These are phyloP conservation scores for Lablab purpureus DNA, from an alignment of 306 rosid species.

Conservation along the genomic window DNA sequence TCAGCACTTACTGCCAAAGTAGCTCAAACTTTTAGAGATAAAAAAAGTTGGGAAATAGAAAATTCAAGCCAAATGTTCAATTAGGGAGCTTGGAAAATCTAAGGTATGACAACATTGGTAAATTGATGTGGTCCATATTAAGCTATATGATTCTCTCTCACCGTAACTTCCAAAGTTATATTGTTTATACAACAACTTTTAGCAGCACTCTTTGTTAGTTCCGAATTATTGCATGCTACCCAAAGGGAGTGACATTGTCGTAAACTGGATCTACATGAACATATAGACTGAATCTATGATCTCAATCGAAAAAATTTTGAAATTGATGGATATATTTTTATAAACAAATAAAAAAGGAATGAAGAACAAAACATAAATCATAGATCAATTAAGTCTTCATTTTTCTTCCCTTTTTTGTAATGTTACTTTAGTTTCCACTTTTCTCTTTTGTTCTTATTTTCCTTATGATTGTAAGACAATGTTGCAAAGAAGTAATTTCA, in stretches of 20 bases:
- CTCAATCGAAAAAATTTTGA: no score
- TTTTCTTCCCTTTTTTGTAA: no score
- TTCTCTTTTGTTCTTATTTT: no score
- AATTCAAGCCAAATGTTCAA: conserved; percentile 18
- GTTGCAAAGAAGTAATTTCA: no score
- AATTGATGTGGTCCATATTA: neutral
- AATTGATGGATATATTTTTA: no score
- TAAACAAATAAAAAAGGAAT: no score
- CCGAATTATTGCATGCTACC: neutral
- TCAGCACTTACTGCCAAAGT: conserved; percentile 11
- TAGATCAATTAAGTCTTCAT: no score
- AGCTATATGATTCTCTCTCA: neutral
- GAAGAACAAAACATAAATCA: neutral
- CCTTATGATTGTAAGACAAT: no score
- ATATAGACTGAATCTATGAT: no score
- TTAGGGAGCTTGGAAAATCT: neutral
- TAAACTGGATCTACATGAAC: neutral
- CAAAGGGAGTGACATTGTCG: neutral
- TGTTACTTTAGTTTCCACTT: no score
- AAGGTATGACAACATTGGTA: conserved; percentile 4
- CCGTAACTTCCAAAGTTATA: neutral
- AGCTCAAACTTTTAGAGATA: conserved; percentile 19
- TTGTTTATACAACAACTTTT: neutral
- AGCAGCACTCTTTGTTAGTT: neutral
- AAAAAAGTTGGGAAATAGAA: conserved; percentile 18